Conservation (phyloP, 2,329 filamentous ascomycete genomes). For the Trichoderma oligosporum region DNA sequence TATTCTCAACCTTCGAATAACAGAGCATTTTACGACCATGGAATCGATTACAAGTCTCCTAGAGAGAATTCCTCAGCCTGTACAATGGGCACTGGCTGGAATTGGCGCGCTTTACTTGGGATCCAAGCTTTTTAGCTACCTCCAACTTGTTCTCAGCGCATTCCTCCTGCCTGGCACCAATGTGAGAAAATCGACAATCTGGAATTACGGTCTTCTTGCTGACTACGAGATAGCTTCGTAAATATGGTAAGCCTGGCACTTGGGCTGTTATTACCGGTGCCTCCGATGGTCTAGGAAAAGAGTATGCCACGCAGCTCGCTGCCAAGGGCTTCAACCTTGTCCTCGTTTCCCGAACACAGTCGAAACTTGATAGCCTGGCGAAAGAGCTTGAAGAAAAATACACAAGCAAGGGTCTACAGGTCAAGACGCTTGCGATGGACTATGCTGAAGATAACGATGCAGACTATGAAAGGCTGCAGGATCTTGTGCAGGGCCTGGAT, state of each 20-base stretch:
- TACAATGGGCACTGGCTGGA: conserved; percentile 46
- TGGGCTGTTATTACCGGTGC: conserved; percentile 96
- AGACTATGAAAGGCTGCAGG: conserved; percentile 73
- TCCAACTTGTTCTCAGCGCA: conserved; percentile 60
- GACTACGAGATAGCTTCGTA: conserved; percentile 58
- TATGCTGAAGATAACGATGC: conserved; percentile 73
- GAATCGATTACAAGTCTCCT: conserved; percentile 28
- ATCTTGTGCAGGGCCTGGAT: conserved; percentile 68
- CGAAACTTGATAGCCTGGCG: conserved; percentile 78
- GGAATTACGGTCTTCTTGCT: not conserved
- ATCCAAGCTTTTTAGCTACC: conserved; percentile 54
- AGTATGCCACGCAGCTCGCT: conserved; percentile 88
- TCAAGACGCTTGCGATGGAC: conserved; percentile 85
- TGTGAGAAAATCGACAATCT: conserved; percentile 39
- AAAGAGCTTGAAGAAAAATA: conserved; percentile 70
- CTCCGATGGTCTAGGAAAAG: conserved; percentile 94
- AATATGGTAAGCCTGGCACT: conserved; percentile 84
- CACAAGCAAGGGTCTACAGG: conserved; percentile 57
- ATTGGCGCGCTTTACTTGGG: conserved; percentile 58
- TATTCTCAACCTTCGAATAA: not conserved
- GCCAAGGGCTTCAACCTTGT: conserved; percentile 90
- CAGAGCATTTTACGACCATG: conserved; percentile 25
- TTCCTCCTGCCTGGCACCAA: conserved; percentile 65
- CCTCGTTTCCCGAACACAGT: conserved; percentile 90
- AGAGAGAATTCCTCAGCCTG: conserved; percentile 32